These are phyloP conservation scores for Lipomyces kockii DNA, from an alignment of 805 yeast species.

Conservation along the genomic window DNA sequence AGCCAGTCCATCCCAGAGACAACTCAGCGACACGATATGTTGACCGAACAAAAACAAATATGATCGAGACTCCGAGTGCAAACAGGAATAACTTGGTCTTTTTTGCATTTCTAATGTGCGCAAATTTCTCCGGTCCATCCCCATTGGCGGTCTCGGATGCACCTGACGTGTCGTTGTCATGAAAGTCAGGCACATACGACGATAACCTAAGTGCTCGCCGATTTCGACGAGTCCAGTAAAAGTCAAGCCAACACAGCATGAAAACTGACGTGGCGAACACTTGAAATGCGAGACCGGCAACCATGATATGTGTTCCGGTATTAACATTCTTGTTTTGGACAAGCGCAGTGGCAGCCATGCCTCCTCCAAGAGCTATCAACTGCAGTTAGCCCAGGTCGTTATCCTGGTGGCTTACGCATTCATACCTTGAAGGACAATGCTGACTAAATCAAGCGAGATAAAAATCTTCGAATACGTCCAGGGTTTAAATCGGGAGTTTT, in stretches of 20 bases:
- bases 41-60: constrained; percentile 65
- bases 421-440: constrained; percentile 60
- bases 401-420: neutral
- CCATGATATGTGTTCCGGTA: constrained; percentile 68
- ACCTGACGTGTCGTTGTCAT: neutral
- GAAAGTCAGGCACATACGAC: constrained; percentile 4
- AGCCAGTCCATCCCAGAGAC: constrained; percentile 66
- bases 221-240: neutral
- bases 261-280: constrained; percentile 71
- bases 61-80: constrained; percentile 12
- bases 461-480: constrained; percentile 67
- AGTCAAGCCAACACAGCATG: constrained; percentile 40
- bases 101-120: constrained; percentile 17
- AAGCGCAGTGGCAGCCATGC: constrained; percentile 59
- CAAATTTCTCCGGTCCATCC: constrained; percentile 18
- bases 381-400: neutral
- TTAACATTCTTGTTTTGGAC: constrained; percentile 43
- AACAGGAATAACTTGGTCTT: constrained; percentile 4
- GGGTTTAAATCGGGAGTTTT: constrained; percentile 56
- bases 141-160: neutral
- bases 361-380: constrained; percentile 60
- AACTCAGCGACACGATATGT: constrained; percentile 71
- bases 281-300: constrained; percentile 79
- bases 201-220: neutral
- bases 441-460: constrained; percentile 64